Base-by-base conservation (phyloP, 2,329 filamentous ascomycete genomes). In the Fusarium bactridioides region DNA sequence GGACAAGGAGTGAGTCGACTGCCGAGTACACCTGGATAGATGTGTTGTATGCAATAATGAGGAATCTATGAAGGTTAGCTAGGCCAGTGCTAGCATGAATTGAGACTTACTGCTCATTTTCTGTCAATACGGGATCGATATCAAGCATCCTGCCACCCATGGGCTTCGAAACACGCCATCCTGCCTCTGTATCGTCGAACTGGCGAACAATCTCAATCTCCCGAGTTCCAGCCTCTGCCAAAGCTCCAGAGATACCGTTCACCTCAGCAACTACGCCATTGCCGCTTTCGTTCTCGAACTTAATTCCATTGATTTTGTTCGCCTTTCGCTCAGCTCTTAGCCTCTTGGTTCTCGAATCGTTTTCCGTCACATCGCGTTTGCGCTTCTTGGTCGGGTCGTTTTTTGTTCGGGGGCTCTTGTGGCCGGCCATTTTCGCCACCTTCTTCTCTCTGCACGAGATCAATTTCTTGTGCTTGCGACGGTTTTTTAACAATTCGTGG, bases 21-120 rank as follows among this genome's bases (percentile, higher is more conserved):
- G 93, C 89, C 4, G 93, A 93, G 81, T 96, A 97, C 31, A 97
- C 87, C 79, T 94, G 92, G 60, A 98, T 85, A 15, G 92, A 91
- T 33, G 89, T 91, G 67, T 91, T 88, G 77, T 94, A 93, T 37
- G 92, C 89, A 62, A 97, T 81, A 64, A 98, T 90, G 43, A 98
- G 80, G 81, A 92, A 88, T 78, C 93, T 94, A 47, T 21, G 40
- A 16, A 64, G 41, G 57, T 79, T 45, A 78, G 74, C 48, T 37
- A 54, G 21, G 47, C 8, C 41, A 43, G 35, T 41, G 31, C 10
- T 23, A n/a, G 33, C 16, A 15, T n/a, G 13, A 18, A 11, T 43
- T 18, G 41, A 37, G 66, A 78, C 86, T 79, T 82, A 91, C 89
- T 86, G 86, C 78, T 92, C 90, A 78, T 92, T 88, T 4, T 80